A percentile compares a stretch with the other conserved stretches of the same genome.
Conservation (phyloP, 108 stramenopile species). For the Nitzschia inconspicua region DNA sequence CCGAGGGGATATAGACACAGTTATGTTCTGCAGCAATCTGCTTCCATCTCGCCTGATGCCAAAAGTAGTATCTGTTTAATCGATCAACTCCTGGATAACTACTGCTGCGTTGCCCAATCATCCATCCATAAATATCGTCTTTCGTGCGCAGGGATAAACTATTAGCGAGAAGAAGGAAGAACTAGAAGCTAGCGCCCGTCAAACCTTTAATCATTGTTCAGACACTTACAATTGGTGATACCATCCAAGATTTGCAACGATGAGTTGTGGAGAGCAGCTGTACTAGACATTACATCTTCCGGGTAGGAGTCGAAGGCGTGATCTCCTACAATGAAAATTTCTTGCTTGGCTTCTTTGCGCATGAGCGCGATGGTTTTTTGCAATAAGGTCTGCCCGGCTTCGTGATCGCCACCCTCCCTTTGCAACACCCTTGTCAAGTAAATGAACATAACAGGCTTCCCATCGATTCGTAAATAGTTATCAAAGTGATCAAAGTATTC, state of each 20-base stretch:
- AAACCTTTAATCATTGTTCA: too few relatives aligned
- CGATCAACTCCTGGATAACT: slow-evolving; percentile 8
- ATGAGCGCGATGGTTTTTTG: slow-evolving; percentile 13
- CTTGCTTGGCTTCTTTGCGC: slow-evolving; percentile 1
- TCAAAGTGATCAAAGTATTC: slow-evolving; percentile 29
- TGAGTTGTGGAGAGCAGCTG: not conserved
- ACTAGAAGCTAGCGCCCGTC: too few relatives aligned
- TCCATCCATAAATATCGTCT: slow-evolving; percentile 13
- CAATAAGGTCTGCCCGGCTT: not conserved
- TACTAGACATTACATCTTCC: not conserved
- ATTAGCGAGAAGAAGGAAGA: not conserved
- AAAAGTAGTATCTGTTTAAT: slow-evolving; percentile 2
- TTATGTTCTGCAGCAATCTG: not conserved
- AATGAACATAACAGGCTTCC: slow-evolving; percentile 31
- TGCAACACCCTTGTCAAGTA: slow-evolving; percentile 21
- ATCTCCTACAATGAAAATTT: slow-evolving; percentile 32
- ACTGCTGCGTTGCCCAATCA: not conserved
- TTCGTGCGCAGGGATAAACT: not conserved
- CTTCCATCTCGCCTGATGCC: slow-evolving; percentile 14
- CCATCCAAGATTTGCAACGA: slow-evolving; percentile 18
- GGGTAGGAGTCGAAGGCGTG: slow-evolving; percentile 11
- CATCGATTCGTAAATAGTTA: slow-evolving; percentile 30
- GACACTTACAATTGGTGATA: slow-evolving; percentile 34
- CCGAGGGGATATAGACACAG: slow-evolving; percentile 25
- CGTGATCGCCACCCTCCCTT: not conserved